Conservation (phyloP, 1,284 basidiomycete species). For the Sporisorium iseilematis-ciliati region DNA sequence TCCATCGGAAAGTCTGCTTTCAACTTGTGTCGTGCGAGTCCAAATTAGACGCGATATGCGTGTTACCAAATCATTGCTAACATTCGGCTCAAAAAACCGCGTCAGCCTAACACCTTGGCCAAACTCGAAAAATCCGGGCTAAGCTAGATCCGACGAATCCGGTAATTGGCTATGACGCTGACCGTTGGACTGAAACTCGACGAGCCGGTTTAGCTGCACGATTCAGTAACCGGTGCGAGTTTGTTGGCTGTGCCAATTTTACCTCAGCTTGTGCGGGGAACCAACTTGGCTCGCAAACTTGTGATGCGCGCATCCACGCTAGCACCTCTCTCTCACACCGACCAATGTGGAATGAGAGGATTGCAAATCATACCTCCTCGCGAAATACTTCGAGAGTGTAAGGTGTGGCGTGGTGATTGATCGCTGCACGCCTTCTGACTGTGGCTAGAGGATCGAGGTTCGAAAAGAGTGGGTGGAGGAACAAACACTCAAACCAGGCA, state of each 20-base stretch:
- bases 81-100: too few relatives aligned
- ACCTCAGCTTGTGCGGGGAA: conserved; percentile 21
- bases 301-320: background rate
- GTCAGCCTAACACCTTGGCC: background rate
- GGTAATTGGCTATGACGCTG: conserved; percentile 27
- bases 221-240: conserved; percentile 22
- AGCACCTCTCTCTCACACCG: too few relatives aligned
- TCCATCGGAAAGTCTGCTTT: background rate
- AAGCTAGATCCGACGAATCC: conserved; percentile 21
- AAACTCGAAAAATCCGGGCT: conserved; percentile 1
- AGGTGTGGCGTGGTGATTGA: too few relatives aligned
- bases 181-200: background rate
- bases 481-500: too few relatives aligned
- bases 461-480: too few relatives aligned
- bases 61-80: too few relatives aligned
- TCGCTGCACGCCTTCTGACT: too few relatives aligned
- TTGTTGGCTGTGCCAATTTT: conserved; percentile 2
- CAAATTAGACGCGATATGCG: background rate
- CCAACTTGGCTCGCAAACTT: background rate
- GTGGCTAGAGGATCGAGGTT: too few relatives aligned
- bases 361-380: too few relatives aligned
- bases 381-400: too few relatives aligned
- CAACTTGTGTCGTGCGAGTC: background rate
- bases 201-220: conserved; percentile 11
- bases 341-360: too few relatives aligned